Percentiles rank a stretch among this genome's conserved stretches.
These are phyloP conservation scores for Rubia tinctorum DNA, from an alignment of 305 asterid species.

Conservation along the genomic window DNA sequence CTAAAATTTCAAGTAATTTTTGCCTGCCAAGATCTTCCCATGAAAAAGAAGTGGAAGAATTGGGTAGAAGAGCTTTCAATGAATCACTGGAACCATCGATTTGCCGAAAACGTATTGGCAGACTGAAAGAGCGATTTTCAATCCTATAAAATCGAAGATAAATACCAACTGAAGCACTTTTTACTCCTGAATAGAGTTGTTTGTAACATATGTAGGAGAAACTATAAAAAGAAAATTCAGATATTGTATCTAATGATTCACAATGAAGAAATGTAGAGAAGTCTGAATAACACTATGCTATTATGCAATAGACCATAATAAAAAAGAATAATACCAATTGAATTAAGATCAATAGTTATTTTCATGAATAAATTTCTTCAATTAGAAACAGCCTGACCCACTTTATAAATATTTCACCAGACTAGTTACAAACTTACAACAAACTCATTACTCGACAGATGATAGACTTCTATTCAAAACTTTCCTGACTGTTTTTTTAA, in stretches of 20 bases:
- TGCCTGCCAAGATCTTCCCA: conserved; percentile 98
- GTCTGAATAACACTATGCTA: too few species aligned
- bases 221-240: background rate
- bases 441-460: background rate
- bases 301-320: background rate
- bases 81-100: conserved; percentile 67
- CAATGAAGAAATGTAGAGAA: background rate
- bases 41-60: conserved; percentile 79
- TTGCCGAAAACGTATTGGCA: conserved; percentile 88
- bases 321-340: background rate
- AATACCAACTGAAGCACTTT: background rate
- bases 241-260: background rate
- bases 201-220: background rate
- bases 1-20: conserved; percentile 60
- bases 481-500: background rate
- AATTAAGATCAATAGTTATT: background rate
- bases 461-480: background rate
- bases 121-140: conserved; percentile 80
- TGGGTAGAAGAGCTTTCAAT: conserved; percentile 81
- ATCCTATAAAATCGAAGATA: conserved; percentile 49
- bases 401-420: background rate
- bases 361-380: background rate
- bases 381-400: background rate
- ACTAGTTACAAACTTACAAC: background rate
- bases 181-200: background rate